These are phyloP conservation scores for Monoraphidium neglectum DNA, from an alignment of 139 green algal species.

Conservation along the genomic window DNA sequence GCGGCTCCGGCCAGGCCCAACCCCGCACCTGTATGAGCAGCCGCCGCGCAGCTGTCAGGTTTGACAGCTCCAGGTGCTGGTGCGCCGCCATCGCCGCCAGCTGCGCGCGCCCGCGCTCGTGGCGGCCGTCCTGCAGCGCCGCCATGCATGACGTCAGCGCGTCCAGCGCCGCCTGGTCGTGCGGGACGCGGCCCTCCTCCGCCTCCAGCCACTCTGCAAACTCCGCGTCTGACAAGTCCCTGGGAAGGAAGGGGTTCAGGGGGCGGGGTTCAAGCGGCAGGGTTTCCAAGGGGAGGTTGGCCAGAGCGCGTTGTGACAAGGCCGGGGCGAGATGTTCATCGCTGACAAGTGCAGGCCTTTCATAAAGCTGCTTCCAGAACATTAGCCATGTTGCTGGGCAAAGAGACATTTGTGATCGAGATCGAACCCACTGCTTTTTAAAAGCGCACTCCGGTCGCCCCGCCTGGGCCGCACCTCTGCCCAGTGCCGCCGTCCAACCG, in stretches of 20 bases:
- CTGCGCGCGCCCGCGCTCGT: slow-evolving; percentile 4
- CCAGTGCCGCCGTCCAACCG: slow-evolving; percentile 13
- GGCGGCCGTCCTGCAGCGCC: not conserved
- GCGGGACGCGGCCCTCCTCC: slow-evolving; percentile 19
- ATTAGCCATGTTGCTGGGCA: too few relatives aligned
- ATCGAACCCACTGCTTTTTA: too few relatives aligned
- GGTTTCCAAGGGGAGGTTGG: too few relatives aligned
- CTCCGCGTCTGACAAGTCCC: slow-evolving; percentile 32
- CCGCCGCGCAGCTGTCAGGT: slow-evolving; percentile 45
- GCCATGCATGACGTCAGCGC: not conserved
- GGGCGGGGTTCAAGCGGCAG: not conserved
- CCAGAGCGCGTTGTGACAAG: too few relatives aligned
- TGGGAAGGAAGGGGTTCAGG: not conserved
- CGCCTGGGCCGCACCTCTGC: too few relatives aligned
- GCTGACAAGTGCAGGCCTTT: too few relatives aligned
- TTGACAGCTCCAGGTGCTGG: slow-evolving; percentile 40
- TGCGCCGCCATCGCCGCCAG: slow-evolving; percentile 43
- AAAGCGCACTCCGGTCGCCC: too few relatives aligned
- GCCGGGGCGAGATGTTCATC: too few relatives aligned
- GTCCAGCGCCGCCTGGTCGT: slow-evolving; percentile 19
- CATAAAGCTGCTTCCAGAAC: too few relatives aligned
- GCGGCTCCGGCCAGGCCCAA: not conserved
- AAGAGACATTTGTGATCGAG: too few relatives aligned
- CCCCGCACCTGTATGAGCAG: slow-evolving; percentile 50
- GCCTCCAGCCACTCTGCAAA: slow-evolving; percentile 22